These are phyloP conservation scores for Dendrobium officinale DNA, from an alignment of 106 monocot genomes.

Conservation along the genomic window DNA sequence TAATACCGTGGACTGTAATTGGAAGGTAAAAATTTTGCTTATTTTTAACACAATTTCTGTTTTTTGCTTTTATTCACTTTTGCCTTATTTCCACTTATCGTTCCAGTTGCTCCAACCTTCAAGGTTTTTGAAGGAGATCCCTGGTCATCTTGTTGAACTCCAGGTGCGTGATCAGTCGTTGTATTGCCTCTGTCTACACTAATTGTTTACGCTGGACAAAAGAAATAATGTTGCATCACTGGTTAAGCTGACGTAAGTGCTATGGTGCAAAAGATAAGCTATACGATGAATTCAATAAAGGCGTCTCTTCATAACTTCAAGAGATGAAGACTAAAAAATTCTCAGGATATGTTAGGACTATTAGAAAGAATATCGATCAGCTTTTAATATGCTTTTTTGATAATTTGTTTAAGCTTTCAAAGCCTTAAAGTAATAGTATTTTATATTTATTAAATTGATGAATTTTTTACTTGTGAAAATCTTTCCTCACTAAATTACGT, in stretches of 20 bases:
- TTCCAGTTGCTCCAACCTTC: slow-evolving; percentile 77
- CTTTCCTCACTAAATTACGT: too few relatives aligned
- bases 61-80: slow-evolving; percentile 1
- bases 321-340: too few relatives aligned
- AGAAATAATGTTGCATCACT: not conserved
- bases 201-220: not conserved
- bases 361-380: too few relatives aligned
- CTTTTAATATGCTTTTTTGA: too few relatives aligned
- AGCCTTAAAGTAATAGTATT: too few relatives aligned
- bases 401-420: too few relatives aligned
- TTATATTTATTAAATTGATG: too few relatives aligned
- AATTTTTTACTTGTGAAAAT: too few relatives aligned
- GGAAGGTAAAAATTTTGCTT: slow-evolving; percentile 43
- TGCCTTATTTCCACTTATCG: slow-evolving; percentile 1
- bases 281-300: too few relatives aligned
- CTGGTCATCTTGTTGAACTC: slow-evolving; percentile 58
- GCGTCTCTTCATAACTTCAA: too few relatives aligned
- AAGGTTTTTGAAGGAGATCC: slow-evolving; percentile 80
- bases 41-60: not conserved
- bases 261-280: not conserved
- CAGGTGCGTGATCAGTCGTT: slow-evolving; percentile 28
- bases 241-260: not conserved
- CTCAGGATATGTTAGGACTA: too few relatives aligned
- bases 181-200: not conserved
- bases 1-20: slow-evolving; percentile 53